Conservation (phyloP, 495 filamentous ascomycete genomes). For the Thermochaetoides thermophila region DNA sequence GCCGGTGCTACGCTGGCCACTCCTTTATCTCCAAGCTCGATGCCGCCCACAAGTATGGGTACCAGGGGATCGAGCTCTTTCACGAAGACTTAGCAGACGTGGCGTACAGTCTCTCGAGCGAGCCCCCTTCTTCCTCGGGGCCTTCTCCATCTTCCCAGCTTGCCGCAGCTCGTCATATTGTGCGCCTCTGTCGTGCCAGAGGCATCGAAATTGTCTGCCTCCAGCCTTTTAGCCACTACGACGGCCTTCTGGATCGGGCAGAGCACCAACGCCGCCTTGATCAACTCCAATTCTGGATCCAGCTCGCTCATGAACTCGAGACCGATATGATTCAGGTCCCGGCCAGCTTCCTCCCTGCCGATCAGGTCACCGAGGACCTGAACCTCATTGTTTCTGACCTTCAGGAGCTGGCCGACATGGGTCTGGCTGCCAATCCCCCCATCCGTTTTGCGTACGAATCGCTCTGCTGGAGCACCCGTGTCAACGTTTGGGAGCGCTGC, state of each 20-base stretch:
- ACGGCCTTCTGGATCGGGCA: slow-evolving; percentile 51
- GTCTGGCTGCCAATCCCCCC: slow-evolving; percentile 32
- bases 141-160: slow-evolving; percentile 31
- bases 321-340: slow-evolving; percentile 65
- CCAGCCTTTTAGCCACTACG: slow-evolving; percentile 70
- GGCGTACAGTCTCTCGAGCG: slow-evolving; percentile 21
- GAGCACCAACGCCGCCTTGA: slow-evolving; percentile 43
- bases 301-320: slow-evolving; percentile 43
- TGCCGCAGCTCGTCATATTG: slow-evolving; percentile 42
- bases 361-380: slow-evolving; percentile 41
- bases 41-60: slow-evolving; percentile 47
- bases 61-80: slow-evolving; percentile 63
- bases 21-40: slow-evolving; percentile 49
- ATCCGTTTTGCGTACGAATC: slow-evolving; percentile 67
- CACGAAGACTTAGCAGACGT: slow-evolving; percentile 61
- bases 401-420: slow-evolving; percentile 49
- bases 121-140: slow-evolving; percentile 14
- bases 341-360: slow-evolving; percentile 48
- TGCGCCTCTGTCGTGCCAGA: slow-evolving; percentile 40
- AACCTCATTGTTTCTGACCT: slow-evolving; percentile 50
- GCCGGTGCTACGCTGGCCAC: slow-evolving; percentile 41
- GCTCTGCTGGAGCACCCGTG: slow-evolving; percentile 58
- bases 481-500: slow-evolving; percentile 55
- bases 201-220: slow-evolving; percentile 51
- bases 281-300: slow-evolving; percentile 56